Percentiles rank a stretch among this genome's conserved stretches.
These are phyloP conservation scores for Taiwanofungus camphoratus DNA, from an alignment of 1,284 basidiomycete species.

Conservation along the genomic window DNA sequence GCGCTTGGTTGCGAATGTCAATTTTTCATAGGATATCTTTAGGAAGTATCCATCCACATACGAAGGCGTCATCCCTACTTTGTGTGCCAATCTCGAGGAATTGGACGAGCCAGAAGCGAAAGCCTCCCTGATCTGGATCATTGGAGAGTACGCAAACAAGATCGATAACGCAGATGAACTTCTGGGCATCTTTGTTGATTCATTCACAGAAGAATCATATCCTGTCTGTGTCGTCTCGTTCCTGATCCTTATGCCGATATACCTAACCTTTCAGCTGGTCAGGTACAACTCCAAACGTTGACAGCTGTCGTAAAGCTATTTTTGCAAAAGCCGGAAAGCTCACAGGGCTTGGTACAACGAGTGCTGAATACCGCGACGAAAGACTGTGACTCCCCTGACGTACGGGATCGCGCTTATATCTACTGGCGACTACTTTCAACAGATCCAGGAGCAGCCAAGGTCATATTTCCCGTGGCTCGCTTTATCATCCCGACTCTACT, in stretches of 20 bases:
- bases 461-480: slow-evolving; percentile 25
- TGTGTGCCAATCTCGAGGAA: slow-evolving; percentile 94
- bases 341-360: slow-evolving; percentile 85
- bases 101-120: slow-evolving; percentile 98
- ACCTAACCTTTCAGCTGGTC: slow-evolving; percentile 13
- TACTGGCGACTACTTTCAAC: slow-evolving; percentile 94
- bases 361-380: slow-evolving; percentile 93
- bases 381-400: slow-evolving; percentile 94
- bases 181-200: slow-evolving; percentile 84
- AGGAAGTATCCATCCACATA: slow-evolving; percentile 96
- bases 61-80: slow-evolving; percentile 92
- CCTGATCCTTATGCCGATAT: slow-evolving; percentile 10
- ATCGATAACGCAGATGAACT: slow-evolving; percentile 96
- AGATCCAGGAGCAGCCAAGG: slow-evolving; percentile 92
- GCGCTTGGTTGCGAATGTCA: background rate
- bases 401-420: slow-evolving; percentile 94
- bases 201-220: slow-evolving; percentile 91
- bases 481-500: background rate
- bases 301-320: slow-evolving; percentile 98
- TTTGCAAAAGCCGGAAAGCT: slow-evolving; percentile 88
- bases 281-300: slow-evolving; percentile 93
- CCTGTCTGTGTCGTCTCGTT: slow-evolving; percentile 54
- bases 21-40: slow-evolving; percentile 81
- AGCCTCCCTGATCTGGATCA: slow-evolving; percentile 97
- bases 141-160: slow-evolving; percentile 96